Evolutionary conservation across 1,139 yeast genomes (phyloP).

Genomic region (Yamadazyma kanchanaburiensis): DNA sequence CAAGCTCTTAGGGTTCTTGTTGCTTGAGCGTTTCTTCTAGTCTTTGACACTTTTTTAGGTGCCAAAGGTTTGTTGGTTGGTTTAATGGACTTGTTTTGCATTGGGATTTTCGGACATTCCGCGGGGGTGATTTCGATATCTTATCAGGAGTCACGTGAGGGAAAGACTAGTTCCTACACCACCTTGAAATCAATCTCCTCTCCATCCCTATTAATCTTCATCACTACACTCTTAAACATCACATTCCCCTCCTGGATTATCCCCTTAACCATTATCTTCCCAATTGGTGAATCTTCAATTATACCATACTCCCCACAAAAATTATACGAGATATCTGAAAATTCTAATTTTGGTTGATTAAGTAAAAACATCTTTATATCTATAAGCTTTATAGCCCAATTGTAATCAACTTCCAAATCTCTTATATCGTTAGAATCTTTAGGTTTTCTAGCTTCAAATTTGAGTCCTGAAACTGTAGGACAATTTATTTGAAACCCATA

Average conservation of each 20-base stretch:
- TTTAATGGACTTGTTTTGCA: not conserved
- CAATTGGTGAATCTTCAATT: slow-evolving; percentile 5
- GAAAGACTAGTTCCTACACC: slow-evolving; percentile 2
- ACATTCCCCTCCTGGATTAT: slow-evolving; percentile 10
- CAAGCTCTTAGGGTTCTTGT: slow-evolving; percentile 59
- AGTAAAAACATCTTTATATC: slow-evolving; percentile 10
- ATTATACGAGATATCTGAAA: slow-evolving; percentile 7
- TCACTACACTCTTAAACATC: slow-evolving; percentile 8
- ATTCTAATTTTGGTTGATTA: slow-evolving; percentile 12
- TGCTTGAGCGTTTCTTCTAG: slow-evolving; percentile 26
- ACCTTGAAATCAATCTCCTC: slow-evolving; percentile 9
- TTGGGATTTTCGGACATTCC: slow-evolving; percentile 1
- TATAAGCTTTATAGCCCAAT: slow-evolving; percentile 13
- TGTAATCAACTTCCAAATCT: slow-evolving; percentile 7
- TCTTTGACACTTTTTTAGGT: slow-evolving; percentile 4
- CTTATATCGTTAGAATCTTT: not conserved
- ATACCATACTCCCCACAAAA: slow-evolving; percentile 10
- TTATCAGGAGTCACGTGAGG: not conserved
- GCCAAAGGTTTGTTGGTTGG: not conserved
- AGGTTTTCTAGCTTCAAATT: slow-evolving; percentile 6
- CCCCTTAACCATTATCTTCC: slow-evolving; percentile 11
- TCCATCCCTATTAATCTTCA: slow-evolving; percentile 4
- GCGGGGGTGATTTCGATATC: not conserved
- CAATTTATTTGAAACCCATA: slow-evolving; percentile 9
- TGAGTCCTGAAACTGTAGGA: slow-evolving; percentile 12